These are phyloP conservation scores for Sphaerobolus stellatus DNA, from an alignment of 1,284 basidiomycete genomes.

Conservation along the genomic window DNA sequence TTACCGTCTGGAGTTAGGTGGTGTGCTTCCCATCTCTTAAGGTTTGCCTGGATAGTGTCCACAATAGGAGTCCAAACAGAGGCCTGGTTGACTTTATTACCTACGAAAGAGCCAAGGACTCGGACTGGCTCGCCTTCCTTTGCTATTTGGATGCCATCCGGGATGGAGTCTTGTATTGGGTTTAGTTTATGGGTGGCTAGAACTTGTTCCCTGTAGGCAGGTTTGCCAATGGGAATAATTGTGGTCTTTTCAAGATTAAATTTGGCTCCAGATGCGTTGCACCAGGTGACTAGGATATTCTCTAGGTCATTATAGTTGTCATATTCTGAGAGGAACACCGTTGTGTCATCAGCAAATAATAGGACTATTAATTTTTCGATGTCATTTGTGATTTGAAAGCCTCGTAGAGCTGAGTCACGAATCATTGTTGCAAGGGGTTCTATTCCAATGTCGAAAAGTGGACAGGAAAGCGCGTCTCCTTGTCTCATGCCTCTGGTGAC, in stretches of 20 bases:
- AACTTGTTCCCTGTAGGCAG: not conserved
- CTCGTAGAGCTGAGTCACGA: not conserved
- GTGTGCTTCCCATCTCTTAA: not conserved
- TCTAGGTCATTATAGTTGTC: too few relatives aligned
- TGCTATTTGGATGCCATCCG: not conserved
- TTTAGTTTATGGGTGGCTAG: not conserved
- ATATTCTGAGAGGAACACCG: too few relatives aligned
- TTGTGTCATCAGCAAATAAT: too few relatives aligned
- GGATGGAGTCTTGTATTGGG: not conserved
- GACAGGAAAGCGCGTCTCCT: not conserved
- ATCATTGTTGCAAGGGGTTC: not conserved
- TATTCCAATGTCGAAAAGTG: not conserved
- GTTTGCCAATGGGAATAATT: not conserved
- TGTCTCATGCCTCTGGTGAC: conserved; percentile 4
- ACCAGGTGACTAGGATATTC: not conserved
- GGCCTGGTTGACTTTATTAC: not conserved
- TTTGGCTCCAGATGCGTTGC: not conserved
- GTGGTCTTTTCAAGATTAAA: not conserved
- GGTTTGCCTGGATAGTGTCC: not conserved
- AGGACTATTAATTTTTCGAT: too few relatives aligned
- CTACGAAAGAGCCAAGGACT: not conserved
- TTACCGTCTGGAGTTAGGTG: not conserved
- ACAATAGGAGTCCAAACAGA: not conserved
- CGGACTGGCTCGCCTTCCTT: not conserved
- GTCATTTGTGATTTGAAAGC: too few relatives aligned